Base-by-base conservation (phyloP, 495 filamentous ascomycete genomes). In the Hypoxylon fuscum region DNA sequence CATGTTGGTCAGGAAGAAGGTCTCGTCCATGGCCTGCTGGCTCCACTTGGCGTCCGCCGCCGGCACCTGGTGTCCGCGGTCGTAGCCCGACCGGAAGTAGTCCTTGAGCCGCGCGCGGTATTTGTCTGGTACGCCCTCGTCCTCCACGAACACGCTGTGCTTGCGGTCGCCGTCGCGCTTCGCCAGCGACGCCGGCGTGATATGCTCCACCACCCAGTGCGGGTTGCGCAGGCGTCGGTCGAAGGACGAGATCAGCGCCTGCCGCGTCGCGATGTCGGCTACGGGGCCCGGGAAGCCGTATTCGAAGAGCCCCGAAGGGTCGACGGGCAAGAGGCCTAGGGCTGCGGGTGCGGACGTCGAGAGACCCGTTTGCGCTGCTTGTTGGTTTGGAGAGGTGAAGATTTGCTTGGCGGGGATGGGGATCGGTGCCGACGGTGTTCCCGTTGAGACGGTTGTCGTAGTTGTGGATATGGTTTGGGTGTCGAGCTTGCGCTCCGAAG, bases 41-140 rank as follows among this genome's bases (percentile, higher is more conserved):
- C 87, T 89, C 92, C 96, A 98, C 76, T 96, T 96, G 38, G 91
- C 92, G 75, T 98, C 95, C 11, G 95, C 95, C 0, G 95, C 95
- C 8, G 95, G 95, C n/a, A 96, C 95, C 71, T 98, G 83, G 75
- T 98, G 96, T 44, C 92, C 95, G 57, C 97, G 91, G 78, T 98
- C 95, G 80, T 97, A 98, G 66, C 95, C 95, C 9, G 88, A 92
- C 64, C 93, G 90, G 78, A 85, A 90, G 79, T 98, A 98, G 81
- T 98, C 95, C 59, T 88, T 85, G 40, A 98, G 81, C 68, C 89
- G 91, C 52, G 88, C 95, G 60, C 93, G 90, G 84, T 96, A 98
- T 71, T 88, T 87, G 9, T 88, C 81, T 1, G 95, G 95, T 59
- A 98, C 88, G 31, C 75, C 74, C 1, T 73, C 66, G 76, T 98